phyloP scores from a whole-genome alignment of 2,329 filamentous ascomycete species.

The Claviceps cyperi region DNA sequence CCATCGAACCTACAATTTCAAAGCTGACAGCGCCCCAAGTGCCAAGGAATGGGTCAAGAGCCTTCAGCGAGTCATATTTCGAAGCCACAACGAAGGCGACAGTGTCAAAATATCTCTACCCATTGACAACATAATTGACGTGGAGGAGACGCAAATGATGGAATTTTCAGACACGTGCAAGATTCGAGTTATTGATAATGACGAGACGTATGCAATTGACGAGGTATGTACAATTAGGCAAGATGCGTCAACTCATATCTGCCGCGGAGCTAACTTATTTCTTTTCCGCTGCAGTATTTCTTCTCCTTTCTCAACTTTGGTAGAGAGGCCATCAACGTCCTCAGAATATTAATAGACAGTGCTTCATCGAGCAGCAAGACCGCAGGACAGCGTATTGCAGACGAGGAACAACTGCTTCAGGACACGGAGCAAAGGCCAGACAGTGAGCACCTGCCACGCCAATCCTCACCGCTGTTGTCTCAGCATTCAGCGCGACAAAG shows the following conservation, averaged over 20 bases:
- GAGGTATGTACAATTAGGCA: slow-evolving; percentile 43
- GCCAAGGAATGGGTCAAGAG: slow-evolving; percentile 96
- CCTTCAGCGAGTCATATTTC: slow-evolving; percentile 86
- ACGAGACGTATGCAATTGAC: slow-evolving; percentile 88
- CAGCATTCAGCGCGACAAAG: slow-evolving; percentile 10
- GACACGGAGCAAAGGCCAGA: neutral
- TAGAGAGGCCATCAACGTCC: slow-evolving; percentile 64
- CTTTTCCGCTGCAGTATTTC: slow-evolving; percentile 52
- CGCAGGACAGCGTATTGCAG: slow-evolving; percentile 10
- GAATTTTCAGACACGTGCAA: slow-evolving; percentile 91
- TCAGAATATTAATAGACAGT: slow-evolving; percentile 59
- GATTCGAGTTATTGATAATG: slow-evolving; percentile 81
- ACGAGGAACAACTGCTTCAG: slow-evolving; percentile 6
- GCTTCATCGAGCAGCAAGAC: slow-evolving; percentile 29
- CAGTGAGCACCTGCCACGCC: neutral
- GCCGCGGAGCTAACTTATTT: neutral
- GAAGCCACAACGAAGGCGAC: slow-evolving; percentile 89
- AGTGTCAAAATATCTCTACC: slow-evolving; percentile 93
- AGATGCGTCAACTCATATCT: neutral
- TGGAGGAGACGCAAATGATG: slow-evolving; percentile 81
- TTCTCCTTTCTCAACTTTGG: slow-evolving; percentile 90
- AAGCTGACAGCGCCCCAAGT: slow-evolving; percentile 72
- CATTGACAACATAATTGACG: slow-evolving; percentile 76
- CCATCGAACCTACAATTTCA: slow-evolving; percentile 72
- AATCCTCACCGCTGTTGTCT: slow-evolving; percentile 2